A percentile compares a stretch with the other conserved stretches of the same genome.
These are phyloP conservation scores for Stephania cephalantha DNA, from an alignment of 164 flowering plant genomes.

Conservation along the genomic window DNA sequence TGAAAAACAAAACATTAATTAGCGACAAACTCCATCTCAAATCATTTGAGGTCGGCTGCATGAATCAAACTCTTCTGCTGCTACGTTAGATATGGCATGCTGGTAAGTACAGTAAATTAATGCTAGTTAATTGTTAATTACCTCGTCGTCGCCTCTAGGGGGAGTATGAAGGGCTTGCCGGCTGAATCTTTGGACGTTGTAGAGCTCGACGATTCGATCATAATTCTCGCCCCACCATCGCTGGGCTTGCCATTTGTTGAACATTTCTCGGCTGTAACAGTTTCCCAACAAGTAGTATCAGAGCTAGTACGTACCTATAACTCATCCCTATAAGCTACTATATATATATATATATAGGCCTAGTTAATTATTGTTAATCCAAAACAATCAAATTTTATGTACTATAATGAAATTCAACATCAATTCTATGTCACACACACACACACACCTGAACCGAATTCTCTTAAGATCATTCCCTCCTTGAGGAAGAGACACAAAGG, in stretches of 20 bases:
- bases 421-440: not conserved
- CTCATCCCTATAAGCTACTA: too few relatives aligned
- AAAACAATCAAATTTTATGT: not conserved
- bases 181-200: conserved; percentile 93
- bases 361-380: too few relatives aligned
- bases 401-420: not conserved
- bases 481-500: conserved; percentile 84
- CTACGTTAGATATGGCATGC: not conserved
- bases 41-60: too few relatives aligned
- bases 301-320: not conserved
- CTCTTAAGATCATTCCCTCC: conserved; percentile 95
- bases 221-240: conserved; percentile 99
- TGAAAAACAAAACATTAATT: not conserved
- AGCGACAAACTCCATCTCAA: not conserved
- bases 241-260: conserved; percentile 94
- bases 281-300: not conserved
- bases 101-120: not conserved
- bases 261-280: conserved; percentile 87
- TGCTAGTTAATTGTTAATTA: conserved; percentile 17
- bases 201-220: conserved; percentile 91
- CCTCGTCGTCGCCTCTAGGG: conserved; percentile 86
- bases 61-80: not conserved
- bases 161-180: conserved; percentile 86
- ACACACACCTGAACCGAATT: conserved; percentile 97
- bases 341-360: too few relatives aligned